These are phyloP conservation scores for Discostella stelligeroides DNA, from an alignment of 108 stramenopile species.

Conservation along the genomic window DNA sequence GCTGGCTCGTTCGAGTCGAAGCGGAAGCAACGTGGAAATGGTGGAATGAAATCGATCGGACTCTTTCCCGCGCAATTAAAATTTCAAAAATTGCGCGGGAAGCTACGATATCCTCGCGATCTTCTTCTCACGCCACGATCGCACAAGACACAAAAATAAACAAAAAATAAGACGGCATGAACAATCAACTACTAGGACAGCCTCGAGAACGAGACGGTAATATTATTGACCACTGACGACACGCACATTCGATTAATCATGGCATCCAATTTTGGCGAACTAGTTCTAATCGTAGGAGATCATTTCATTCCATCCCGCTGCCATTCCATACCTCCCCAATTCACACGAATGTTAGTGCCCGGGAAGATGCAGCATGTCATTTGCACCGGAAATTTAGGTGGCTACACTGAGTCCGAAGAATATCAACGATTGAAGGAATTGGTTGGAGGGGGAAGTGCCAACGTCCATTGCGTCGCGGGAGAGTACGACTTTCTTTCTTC, in stretches of 20 bases:
- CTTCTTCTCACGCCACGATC: too few relatives aligned
- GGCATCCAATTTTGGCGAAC: constrained; percentile 87
- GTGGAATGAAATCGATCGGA: too few relatives aligned
- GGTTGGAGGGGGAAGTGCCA: constrained; percentile 72
- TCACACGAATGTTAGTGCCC: constrained; percentile 96
- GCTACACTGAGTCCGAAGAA: constrained; percentile 74
- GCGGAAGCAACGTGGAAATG: too few relatives aligned
- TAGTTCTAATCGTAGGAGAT: constrained; percentile 94
- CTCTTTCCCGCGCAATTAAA: too few relatives aligned
- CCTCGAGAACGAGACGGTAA: too few relatives aligned
- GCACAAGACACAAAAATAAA: too few relatives aligned
- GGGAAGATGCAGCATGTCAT: constrained; percentile 98
- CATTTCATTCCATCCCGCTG: constrained; percentile 93
- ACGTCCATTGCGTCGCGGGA: constrained; percentile 91
- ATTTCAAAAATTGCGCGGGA: too few relatives aligned
- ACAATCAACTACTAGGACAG: too few relatives aligned
- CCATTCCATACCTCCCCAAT: constrained; percentile 90
- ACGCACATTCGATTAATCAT: constrained; percentile 32
- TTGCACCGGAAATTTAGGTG: constrained; percentile 95
- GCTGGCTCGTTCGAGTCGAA: too few relatives aligned
- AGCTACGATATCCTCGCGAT: too few relatives aligned
- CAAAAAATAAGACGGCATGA: too few relatives aligned
- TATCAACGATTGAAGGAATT: constrained; percentile 88
- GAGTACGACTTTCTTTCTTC: constrained; percentile 74
- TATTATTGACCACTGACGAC: background rate